phyloP scores from a whole-genome alignment of 1,139 yeast genomes.

The Scheffersomyces illinoinensis region DNA sequence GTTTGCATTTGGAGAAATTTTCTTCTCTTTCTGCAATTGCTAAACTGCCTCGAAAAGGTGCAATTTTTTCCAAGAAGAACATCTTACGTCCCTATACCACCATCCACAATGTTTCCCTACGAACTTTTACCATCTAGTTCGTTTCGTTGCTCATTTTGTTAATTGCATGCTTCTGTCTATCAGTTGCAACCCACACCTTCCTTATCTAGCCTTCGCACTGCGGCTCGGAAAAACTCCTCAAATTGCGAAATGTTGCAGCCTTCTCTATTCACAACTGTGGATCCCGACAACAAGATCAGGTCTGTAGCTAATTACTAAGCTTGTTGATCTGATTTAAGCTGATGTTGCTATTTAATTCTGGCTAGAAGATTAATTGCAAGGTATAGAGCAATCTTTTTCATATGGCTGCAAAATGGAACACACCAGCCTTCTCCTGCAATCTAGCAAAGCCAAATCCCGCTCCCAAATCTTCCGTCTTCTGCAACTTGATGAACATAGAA shows the following conservation, averaged over 20 bases:
- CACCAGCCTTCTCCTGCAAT: neutral
- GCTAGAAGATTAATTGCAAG: neutral
- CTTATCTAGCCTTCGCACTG: neutral
- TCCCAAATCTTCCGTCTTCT: neutral
- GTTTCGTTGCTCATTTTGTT: neutral
- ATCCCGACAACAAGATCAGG: neutral
- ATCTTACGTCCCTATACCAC: no score
- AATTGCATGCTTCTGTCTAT: conserved; percentile 10
- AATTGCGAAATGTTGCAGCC: neutral
- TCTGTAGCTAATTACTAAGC: neutral
- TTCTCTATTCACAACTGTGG: neutral
- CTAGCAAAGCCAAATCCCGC: neutral
- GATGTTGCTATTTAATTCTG: neutral
- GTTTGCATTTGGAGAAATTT: no score
- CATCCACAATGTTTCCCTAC: neutral
- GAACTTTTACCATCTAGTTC: neutral
- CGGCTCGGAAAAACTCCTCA: neutral
- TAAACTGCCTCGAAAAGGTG: no score
- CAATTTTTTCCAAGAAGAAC: no score
- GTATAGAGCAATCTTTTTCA: neutral
- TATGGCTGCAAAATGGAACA: neutral
- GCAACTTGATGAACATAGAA: neutral
- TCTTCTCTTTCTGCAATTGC: no score
- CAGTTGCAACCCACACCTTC: neutral
- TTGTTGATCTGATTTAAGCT: neutral